A percentile compares a stretch with the other conserved stretches of the same genome.
Evolutionary conservation across 768 basidiomycete genomes (phyloP).

Genomic region (Mycena belliarum): DNA sequence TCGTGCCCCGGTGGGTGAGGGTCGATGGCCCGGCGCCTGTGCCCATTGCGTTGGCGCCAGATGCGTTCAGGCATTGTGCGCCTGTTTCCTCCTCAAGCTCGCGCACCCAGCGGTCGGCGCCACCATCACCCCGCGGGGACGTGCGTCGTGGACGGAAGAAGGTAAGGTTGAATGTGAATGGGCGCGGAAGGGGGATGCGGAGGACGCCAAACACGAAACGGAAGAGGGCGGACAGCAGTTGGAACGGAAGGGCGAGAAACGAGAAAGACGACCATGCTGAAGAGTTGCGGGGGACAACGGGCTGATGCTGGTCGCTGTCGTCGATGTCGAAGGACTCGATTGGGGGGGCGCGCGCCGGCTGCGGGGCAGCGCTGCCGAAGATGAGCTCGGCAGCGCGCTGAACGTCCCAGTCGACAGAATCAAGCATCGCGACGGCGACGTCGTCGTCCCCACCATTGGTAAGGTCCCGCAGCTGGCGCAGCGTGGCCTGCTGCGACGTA

Average conservation of each 20-base stretch:
- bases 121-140: constrained; percentile 44
- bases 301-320: constrained; percentile 22
- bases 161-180: constrained; percentile 54
- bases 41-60: constrained; percentile 28
- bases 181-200: constrained; percentile 65
- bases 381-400: constrained; percentile 64
- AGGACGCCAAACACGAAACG: constrained; percentile 68
- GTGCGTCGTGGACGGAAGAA: constrained; percentile 38
- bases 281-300: constrained; percentile 31
- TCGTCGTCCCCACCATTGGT: constrained; percentile 63
- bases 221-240: constrained; percentile 58
- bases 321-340: constrained; percentile 12
- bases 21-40: constrained; percentile 47
- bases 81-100: constrained; percentile 86
- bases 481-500: constrained; percentile 16
- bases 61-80: constrained; percentile 57
- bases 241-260: constrained; percentile 57
- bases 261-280: constrained; percentile 1
- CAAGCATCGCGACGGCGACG: constrained; percentile 58
- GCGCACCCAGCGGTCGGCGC: constrained; percentile 74
- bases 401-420: constrained; percentile 71
- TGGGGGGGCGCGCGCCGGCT: not conserved
- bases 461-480: constrained; percentile 40
- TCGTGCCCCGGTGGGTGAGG: constrained; percentile 35
- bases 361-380: constrained; percentile 38